Conservation (phyloP, 805 yeast genomes). For the Yamadazyma ubonensis region DNA sequence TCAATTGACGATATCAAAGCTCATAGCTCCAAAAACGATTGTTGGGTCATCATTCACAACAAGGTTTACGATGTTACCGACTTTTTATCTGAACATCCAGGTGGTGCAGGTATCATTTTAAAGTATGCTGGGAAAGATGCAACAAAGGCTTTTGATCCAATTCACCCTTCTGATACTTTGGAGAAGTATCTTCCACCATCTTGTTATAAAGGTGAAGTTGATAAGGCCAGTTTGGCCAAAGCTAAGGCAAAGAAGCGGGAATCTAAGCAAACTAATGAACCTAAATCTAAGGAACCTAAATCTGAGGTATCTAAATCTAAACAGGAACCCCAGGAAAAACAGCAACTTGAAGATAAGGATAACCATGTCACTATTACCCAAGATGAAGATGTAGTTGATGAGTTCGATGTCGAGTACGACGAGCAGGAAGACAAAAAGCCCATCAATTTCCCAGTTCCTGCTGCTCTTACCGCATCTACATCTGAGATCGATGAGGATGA, state of each 20-base stretch:
- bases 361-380: too few species aligned
- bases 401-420: constrained; percentile 42
- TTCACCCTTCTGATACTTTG: constrained; percentile 88
- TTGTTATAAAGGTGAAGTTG: constrained; percentile 38
- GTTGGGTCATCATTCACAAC: constrained; percentile 84
- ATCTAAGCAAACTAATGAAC: not conserved
- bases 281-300: too few species aligned
- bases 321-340: too few species aligned
- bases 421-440: constrained; percentile 37
- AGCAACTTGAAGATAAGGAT: too few species aligned
- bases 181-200: constrained; percentile 57
- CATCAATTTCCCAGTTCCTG: constrained; percentile 17
- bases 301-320: too few species aligned
- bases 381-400: constrained; percentile 31
- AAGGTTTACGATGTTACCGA: constrained; percentile 77
- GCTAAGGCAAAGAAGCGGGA: not conserved
- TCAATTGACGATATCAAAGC: constrained; percentile 31
- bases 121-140: constrained; percentile 58
- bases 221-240: constrained; percentile 8
- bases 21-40: constrained; percentile 59
- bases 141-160: constrained; percentile 78
- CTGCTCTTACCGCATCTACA: constrained; percentile 9
- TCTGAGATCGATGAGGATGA: constrained; percentile 36
- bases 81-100: constrained; percentile 59
- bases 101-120: constrained; percentile 54